Evolutionary conservation across 805 yeast species (phyloP), one percentile per base, ranked within the genome.

Genomic region (Candida tallmaniae): DNA sequence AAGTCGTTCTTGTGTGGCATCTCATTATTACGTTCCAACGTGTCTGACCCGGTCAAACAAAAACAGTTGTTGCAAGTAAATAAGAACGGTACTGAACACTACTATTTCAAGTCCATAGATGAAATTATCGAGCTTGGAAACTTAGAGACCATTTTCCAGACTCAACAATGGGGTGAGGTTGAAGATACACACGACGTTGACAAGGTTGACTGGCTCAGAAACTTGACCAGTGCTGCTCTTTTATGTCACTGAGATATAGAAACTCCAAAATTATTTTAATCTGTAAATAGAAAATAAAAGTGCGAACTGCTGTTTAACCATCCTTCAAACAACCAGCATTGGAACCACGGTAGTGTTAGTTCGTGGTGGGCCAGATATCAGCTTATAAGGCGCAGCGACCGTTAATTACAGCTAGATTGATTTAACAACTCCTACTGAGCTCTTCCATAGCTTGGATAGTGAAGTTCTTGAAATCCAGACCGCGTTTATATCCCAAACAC

Each of bases 111-210:
- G 34, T 44, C 76, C 2, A 60, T 84, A 12, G 88, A 82, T 35
- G 84, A 86, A 41, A 70, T 90, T 25, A 82, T 89, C 2, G 76
- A 76, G 48, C 74, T 83, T 38, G 88, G 88, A 7, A 80, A 83
- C 37, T 66, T 93, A 48, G 99, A 93, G 53, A 80, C 80, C 10
- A 78, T 81, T 22, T 76, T 75, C 59, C 99, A 93, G 61, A 84
- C 95, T 23, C 78, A 77, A 15, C 74, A 80, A 51, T 93, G 98
- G 98, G 98, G 98, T 21, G 97, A 90, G 59, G 97, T 90, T 16
- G 97, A 93, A 62, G 98, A 93, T 52, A 87, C 97, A 2, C 98
- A 93, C 54, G 98, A 93, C 56, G 97, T 93, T n/a, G 95, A 86
- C 50, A 81, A 83, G 57, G 95, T 80, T 25, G 97, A 93, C 48